Evolutionary conservation across 441 rosid genomes (phyloP).

Genomic region (Gossypium laxum): DNA sequence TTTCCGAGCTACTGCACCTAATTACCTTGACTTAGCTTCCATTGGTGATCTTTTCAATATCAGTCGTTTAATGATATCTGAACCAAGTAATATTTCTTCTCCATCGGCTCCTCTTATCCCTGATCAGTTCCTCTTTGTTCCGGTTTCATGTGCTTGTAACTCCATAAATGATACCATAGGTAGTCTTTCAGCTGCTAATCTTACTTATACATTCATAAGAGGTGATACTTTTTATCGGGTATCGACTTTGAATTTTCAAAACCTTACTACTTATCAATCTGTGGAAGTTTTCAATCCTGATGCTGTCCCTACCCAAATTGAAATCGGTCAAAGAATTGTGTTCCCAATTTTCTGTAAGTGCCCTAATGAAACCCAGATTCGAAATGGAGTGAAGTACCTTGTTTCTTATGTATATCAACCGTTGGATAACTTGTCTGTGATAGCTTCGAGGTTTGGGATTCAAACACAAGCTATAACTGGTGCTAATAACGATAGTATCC

Average conservation of each 20-base stretch:
- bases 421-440: constrained; percentile 36
- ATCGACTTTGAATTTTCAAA: constrained; percentile 30
- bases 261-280: constrained; percentile 56
- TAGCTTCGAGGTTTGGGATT: constrained; percentile 46
- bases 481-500: constrained; percentile 30
- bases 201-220: constrained; percentile 28
- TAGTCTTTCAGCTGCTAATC: constrained; percentile 37
- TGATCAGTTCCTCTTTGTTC: constrained; percentile 42
- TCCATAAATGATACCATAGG: constrained; percentile 10
- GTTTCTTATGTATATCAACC: constrained; percentile 56
- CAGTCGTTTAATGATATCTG: constrained; percentile 48
- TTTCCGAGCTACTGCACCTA: constrained; percentile 32
- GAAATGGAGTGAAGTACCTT: constrained; percentile 25
- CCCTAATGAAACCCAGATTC: constrained; percentile 31
- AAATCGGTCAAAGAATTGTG: constrained; percentile 25
- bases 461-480: constrained; percentile 28
- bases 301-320: constrained; percentile 31
- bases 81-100: constrained; percentile 51
- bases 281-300: constrained; percentile 48
- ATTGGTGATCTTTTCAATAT: constrained; percentile 49
- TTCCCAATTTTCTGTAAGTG: constrained; percentile 62
- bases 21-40: constrained; percentile 44
- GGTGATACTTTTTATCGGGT: constrained; percentile 37
- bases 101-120: constrained; percentile 36
- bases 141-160: constrained; percentile 49